Evolutionary conservation across 108 stramenopile species (phyloP), one percentile per base, ranked within the genome.

Genomic region (Cyclotella kingstonii): DNA sequence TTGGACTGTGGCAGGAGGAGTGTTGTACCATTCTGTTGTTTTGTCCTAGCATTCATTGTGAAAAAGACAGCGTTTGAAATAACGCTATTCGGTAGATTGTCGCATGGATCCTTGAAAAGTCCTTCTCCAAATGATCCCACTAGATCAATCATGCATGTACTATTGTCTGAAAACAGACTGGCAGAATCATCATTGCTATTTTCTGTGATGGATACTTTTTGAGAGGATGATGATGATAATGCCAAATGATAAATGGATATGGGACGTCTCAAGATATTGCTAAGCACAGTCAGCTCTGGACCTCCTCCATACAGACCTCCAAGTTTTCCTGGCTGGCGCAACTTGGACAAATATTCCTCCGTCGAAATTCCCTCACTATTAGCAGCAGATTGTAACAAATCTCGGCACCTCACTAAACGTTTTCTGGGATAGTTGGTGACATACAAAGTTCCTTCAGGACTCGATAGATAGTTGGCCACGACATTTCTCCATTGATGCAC

Each of bases 241-340:
- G 67, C 73, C 22, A 84, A 31, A 57, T 90, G 85, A 66, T 85
- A 90, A 38, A 86, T 85, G 9, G 76, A 70, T 54, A 90, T 90
- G n/a, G 89, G 89, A n/a, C 89, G 64, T 48, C 84, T 69, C 45
- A 90, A 72, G 4, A 90, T 54, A 63, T 90, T 90, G 29, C 84
- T 60, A 47, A 90, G 52, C 2, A 79, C 84, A 21, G 84, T 86
- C 44, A 90, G 62, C 59, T 90, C 89, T 10, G 85, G 85, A 11
- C 89, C 89, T 18, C 89, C 89, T 0, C 85, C 89, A 25, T 86
- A 79, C 43, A 90, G 41, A 3, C 82, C 84, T 21, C 85, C 85
- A 30, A 75, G 15, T n/a, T 51, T 63, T 10, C 87, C 87, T 33
- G 70, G 68, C 46, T 39, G 63, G 15, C 82, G 67, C 30, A 90